These are phyloP conservation scores for Tricholoma bakamatsutake DNA, from an alignment of 768 basidiomycete species.

Conservation along the genomic window DNA sequence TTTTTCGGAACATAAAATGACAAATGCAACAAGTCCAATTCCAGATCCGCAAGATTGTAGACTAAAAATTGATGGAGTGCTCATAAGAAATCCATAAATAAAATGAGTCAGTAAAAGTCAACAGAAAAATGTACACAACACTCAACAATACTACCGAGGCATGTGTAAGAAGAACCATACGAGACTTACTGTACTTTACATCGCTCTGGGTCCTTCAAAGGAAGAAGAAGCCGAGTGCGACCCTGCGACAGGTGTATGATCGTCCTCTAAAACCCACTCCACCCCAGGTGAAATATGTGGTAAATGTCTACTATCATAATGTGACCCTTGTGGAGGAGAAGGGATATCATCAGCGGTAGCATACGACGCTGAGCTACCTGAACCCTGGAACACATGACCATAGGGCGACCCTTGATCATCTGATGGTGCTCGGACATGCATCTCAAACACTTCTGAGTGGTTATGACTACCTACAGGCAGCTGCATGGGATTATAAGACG, in stretches of 20 bases:
- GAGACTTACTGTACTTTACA: constrained; percentile 34
- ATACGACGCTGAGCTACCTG: constrained; percentile 36
- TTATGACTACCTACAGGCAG: constrained; percentile 6
- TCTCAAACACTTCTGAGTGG: constrained; percentile 27
- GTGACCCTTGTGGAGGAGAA: not conserved
- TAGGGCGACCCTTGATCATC: constrained; percentile 10
- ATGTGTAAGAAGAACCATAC: constrained; percentile 1
- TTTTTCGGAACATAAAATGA: not conserved
- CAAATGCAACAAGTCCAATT: constrained; percentile 21
- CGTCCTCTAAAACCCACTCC: constrained; percentile 24
- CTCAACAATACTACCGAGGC: not conserved
- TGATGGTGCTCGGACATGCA: constrained; percentile 31
- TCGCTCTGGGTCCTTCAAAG: constrained; percentile 36
- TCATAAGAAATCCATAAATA: constrained; percentile 8
- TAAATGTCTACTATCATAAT: constrained; percentile 13
- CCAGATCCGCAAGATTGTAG: constrained; percentile 25
- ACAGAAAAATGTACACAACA: not conserved
- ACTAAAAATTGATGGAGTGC: constrained; percentile 7
- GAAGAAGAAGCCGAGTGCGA: constrained; percentile 18
- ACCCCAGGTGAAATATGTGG: not conserved
- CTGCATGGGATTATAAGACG: constrained; percentile 6
- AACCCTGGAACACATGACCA: constrained; percentile 20
- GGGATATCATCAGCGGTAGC: constrained; percentile 38
- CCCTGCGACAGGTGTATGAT: constrained; percentile 19
- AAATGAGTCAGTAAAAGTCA: not conserved